Evolutionary conservation across 345 rosid genomes (phyloP), one percentile per base, ranked within the genome.

Genomic region (Carallia pectinifolia): DNA sequence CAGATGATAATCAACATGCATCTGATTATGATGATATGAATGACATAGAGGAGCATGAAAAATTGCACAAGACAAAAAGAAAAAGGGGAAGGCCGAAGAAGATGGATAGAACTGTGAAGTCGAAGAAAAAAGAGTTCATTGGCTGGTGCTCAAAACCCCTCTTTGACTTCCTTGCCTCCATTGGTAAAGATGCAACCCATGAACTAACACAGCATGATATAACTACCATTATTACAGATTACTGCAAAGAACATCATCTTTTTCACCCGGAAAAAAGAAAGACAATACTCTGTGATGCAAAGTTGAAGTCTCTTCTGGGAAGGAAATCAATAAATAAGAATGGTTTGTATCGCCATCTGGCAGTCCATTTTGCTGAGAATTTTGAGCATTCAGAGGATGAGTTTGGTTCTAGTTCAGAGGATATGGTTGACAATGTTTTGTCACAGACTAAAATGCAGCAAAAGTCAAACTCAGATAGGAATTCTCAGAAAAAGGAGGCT

Each of bases 131-230:
- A 53, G 83, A 79, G 63, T 85, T 82, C 52, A 19, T 66, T 48
- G 85, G 92, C 16, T 86, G 90, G 92, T 85, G 84, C 53, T 85
- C 90, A 12, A 74, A 68, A 69, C 62, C 59, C 30, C 84, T 84
- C 10, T 65, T 75, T 16, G 76, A 72, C 9, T 88, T 88, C 67
- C 85, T 88, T 39, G 68, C 27, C 0, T 81, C 83, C 12, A 67
- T 80, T 63, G 86, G 85, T 56, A 69, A 78, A 73, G 85, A 79
- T 52, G 72, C 79, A 62, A 44, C 76, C 33, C 55, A 59, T 12
- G 62, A 78, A 73, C 53, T 84, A 29, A 81, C 90, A 1, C 83
- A 76, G 13, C 18, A 44, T 58, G 85, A 74, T 33, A 80, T 86
- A 50, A 58, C 66, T 17, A 19, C 64, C 40, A 73, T 86, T 12